Percentiles rank a stretch among this genome's conserved stretches.
Conservation (phyloP, 139 green algal species). For the Chlorella ohadii region DNA sequence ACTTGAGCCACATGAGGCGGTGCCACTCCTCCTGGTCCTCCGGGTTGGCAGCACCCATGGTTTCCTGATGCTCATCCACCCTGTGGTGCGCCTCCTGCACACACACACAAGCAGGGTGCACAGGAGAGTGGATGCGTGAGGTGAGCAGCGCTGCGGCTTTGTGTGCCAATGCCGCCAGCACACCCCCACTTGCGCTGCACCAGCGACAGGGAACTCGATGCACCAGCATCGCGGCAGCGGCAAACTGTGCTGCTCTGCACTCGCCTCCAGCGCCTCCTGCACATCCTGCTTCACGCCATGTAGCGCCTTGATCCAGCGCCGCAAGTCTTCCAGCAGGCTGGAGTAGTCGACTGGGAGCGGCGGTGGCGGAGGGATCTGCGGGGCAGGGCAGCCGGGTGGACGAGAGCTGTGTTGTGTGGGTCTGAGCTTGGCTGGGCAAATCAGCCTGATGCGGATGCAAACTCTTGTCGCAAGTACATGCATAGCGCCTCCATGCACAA, state of each 20-base stretch:
- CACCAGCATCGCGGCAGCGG: too few species aligned
- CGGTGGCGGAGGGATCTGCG: background rate
- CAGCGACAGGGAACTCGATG: too few species aligned
- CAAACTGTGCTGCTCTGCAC: background rate
- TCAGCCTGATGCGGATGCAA: too few species aligned
- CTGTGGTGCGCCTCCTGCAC: background rate
- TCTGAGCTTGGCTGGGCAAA: too few species aligned
- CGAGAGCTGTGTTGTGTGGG: too few species aligned
- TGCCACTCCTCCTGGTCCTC: background rate
- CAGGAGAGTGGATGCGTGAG: too few species aligned
- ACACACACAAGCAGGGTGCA: background rate
- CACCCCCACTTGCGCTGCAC: too few species aligned
- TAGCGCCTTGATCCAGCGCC: background rate
- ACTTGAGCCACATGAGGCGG: slow-evolving; percentile 17
- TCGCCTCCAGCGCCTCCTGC: background rate
- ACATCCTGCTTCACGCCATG: background rate
- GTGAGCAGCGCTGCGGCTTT: too few species aligned
- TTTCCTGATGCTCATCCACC: background rate
- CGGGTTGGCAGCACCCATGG: background rate
- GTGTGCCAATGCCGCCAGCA: too few species aligned
- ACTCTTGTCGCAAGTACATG: too few species aligned
- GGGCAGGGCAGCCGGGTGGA: too few species aligned
- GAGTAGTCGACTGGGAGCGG: background rate
- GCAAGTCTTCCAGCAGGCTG: background rate
- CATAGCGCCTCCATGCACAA: too few species aligned